These are phyloP conservation scores for Plantago coronopus DNA, from an alignment of 305 asterid species.

Conservation along the genomic window DNA sequence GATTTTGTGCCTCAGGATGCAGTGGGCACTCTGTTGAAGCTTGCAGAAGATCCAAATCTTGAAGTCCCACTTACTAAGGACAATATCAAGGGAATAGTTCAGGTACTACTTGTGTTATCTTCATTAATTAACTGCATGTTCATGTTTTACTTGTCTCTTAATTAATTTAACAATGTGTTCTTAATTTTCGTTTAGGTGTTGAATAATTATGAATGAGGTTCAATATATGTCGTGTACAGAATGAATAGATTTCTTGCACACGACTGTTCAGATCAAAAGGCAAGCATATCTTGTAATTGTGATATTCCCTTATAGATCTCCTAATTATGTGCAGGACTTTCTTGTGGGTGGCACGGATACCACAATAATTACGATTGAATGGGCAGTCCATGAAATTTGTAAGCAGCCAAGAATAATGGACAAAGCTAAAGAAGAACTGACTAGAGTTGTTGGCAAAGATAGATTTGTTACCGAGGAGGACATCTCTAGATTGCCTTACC, in stretches of 20 bases:
- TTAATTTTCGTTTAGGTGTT: too few species aligned
- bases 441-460: conserved; percentile 32
- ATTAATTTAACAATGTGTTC: too few species aligned
- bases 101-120: conserved; percentile 2
- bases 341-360: conserved; percentile 33
- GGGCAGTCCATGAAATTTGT: conserved; percentile 35
- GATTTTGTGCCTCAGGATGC: conserved; percentile 17
- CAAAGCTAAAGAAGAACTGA: conserved; percentile 40
- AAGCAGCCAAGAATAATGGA: conserved; percentile 23
- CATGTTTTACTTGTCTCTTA: too few species aligned
- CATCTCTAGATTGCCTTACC: too few species aligned
- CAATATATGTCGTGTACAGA: too few species aligned
- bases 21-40: too few species aligned
- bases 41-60: conserved; percentile 17
- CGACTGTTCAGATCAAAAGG: too few species aligned
- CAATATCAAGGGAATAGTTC: conserved; percentile 26
- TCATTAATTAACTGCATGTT: background rate
- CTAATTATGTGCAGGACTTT: conserved; percentile 22
- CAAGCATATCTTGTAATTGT: too few species aligned
- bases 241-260: too few species aligned
- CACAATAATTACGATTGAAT: conserved; percentile 31
- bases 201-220: too few species aligned
- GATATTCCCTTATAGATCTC: background rate
- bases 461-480: too few species aligned
- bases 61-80: conserved; percentile 23